Percentiles rank a stretch among this genome's conserved stretches.
Conservation (phyloP, 371 early-diverging fungal species). For the Gilbertella persicaria region DNA sequence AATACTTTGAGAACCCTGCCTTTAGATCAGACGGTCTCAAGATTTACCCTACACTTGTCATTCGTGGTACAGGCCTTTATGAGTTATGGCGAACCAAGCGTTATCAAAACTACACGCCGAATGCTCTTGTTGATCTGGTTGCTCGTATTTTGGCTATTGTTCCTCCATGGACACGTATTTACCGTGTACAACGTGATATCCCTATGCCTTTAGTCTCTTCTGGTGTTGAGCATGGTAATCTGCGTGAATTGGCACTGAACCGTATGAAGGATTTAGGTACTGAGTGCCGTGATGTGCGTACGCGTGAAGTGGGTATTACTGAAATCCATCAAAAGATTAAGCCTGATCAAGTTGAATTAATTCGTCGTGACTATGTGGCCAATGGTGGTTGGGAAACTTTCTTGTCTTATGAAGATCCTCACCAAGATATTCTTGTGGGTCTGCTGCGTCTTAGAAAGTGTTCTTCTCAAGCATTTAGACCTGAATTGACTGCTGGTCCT, state of each 20-base stretch:
- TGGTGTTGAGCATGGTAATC: slow-evolving; percentile 99
- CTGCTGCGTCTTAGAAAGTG: slow-evolving; percentile 97
- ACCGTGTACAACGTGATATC: slow-evolving; percentile 99
- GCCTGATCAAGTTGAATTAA: slow-evolving; percentile 95
- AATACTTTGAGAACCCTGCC: slow-evolving; percentile 99
- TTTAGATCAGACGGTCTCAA: slow-evolving; percentile 99
- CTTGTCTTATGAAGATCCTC: slow-evolving; percentile 98
- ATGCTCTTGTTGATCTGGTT: slow-evolving; percentile 97
- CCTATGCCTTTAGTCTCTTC: slow-evolving; percentile 99
- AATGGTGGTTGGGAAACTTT: slow-evolving; percentile 99
- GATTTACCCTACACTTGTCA: slow-evolving; percentile 99
- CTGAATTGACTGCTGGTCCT: slow-evolving; percentile 87
- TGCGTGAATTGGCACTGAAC: slow-evolving; percentile 96
- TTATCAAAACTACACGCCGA: slow-evolving; percentile 99
- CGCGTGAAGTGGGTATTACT: slow-evolving; percentile 99
- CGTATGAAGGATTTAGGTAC: slow-evolving; percentile 98
- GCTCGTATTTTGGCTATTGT: slow-evolving; percentile 97
- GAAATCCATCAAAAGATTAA: slow-evolving; percentile 97
- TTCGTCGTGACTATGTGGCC: slow-evolving; percentile 98
- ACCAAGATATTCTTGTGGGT: slow-evolving; percentile 98
- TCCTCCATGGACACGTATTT: slow-evolving; percentile 99
- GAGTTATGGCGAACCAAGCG: slow-evolving; percentile 99
- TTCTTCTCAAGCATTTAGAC: slow-evolving; percentile 88
- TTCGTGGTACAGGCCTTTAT: slow-evolving; percentile 99
- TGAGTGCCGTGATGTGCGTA: slow-evolving; percentile 98